These are phyloP conservation scores for Caryopteris hybrid DNA, from an alignment of 305 asterid species.

Conservation along the genomic window DNA sequence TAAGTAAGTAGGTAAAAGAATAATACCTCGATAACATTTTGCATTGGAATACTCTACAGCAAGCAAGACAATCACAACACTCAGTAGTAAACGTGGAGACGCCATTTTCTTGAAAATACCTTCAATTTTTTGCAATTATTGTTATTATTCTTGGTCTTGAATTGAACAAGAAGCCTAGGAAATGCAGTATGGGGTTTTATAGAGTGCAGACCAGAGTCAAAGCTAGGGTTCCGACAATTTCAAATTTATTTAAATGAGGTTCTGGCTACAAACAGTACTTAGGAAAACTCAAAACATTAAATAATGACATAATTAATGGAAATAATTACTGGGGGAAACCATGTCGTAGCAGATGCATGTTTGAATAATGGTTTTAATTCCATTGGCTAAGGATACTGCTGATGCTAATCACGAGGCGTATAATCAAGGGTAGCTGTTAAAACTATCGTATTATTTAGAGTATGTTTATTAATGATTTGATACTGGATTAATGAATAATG, in stretches of 20 bases:
- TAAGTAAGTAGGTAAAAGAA: too few species aligned
- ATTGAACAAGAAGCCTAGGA: slow-evolving; percentile 21
- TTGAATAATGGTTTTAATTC: too few species aligned
- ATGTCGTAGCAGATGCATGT: slow-evolving; percentile 13
- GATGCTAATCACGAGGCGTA: too few species aligned
- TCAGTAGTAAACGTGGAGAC: slow-evolving; percentile 24
- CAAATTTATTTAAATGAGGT: slow-evolving; percentile 12
- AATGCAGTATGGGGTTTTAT: slow-evolving; percentile 34
- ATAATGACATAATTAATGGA: slow-evolving; percentile 15
- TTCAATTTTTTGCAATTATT: too few species aligned
- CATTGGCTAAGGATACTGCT: too few species aligned
- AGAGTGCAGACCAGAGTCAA: slow-evolving; percentile 60
- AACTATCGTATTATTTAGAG: too few species aligned
- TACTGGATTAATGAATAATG: too few species aligned
- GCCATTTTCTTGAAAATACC: too few species aligned
- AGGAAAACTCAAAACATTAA: slow-evolving; percentile 48
- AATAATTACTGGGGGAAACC: slow-evolving; percentile 10
- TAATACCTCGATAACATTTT: slow-evolving; percentile 35
- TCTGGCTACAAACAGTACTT: slow-evolving; percentile 41
- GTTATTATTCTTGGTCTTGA: too few species aligned
- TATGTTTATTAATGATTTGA: too few species aligned
- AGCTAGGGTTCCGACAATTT: slow-evolving; percentile 52
- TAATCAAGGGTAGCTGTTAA: too few species aligned
- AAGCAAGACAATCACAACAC: slow-evolving; percentile 39
- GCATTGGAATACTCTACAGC: slow-evolving; percentile 34